These are phyloP conservation scores for Elsinoe perseae DNA, from an alignment of 2,329 filamentous ascomycete genomes.

Conservation along the genomic window DNA sequence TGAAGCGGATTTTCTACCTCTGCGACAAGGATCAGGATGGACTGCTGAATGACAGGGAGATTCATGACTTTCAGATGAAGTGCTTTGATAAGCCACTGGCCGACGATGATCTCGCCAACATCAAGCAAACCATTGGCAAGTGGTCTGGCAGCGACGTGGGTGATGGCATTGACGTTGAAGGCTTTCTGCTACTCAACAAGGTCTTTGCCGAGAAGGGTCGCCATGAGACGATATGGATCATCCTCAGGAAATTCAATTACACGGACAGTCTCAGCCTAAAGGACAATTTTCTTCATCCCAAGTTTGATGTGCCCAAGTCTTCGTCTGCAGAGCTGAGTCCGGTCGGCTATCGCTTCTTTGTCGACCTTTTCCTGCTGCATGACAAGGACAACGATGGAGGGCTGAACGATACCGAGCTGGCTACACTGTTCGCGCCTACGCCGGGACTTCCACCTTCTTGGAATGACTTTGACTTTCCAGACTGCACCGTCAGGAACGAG, in stretches of 20 bases:
- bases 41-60: slow-evolving; percentile 79
- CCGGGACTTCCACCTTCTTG: slow-evolving; percentile 82
- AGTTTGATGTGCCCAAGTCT: slow-evolving; percentile 86
- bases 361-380: slow-evolving; percentile 88
- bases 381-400: slow-evolving; percentile 98
- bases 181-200: slow-evolving; percentile 87
- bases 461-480: slow-evolving; percentile 82
- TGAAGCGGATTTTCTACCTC: slow-evolving; percentile 88
- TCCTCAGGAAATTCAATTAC: slow-evolving; percentile 88
- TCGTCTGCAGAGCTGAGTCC: slow-evolving; percentile 91
- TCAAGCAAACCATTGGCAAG: slow-evolving; percentile 78
- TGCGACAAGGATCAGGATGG: slow-evolving; percentile 96
- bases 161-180: slow-evolving; percentile 66
- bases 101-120: slow-evolving; percentile 74
- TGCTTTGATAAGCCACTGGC: slow-evolving; percentile 86
- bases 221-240: slow-evolving; percentile 98
- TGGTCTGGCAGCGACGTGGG: slow-evolving; percentile 19
- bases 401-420: slow-evolving; percentile 75
- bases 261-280: slow-evolving; percentile 90
- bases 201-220: slow-evolving; percentile 95
- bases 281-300: slow-evolving; percentile 84
- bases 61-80: slow-evolving; percentile 80
- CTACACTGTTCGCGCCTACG: slow-evolving; percentile 83
- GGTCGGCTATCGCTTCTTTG: slow-evolving; percentile 92
- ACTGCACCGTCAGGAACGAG: slow-evolving; percentile 89